Conservation (phyloP, 176 grass and related monocot species). For the Carex scoparia region DNA sequence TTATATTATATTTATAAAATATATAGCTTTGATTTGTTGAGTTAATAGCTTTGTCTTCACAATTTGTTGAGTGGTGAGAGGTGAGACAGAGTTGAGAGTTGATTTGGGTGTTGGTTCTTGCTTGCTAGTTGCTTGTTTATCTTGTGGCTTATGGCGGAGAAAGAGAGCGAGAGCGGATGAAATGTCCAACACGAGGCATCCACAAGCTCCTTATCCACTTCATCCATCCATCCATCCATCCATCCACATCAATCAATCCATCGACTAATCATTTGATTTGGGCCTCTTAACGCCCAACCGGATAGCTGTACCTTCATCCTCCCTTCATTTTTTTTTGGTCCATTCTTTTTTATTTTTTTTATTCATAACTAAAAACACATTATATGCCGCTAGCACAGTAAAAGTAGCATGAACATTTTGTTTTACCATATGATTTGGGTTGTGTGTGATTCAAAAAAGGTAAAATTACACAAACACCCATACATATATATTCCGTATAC, state of each 20-base stretch:
- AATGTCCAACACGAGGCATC: constrained; percentile 27
- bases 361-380: too few relatives aligned
- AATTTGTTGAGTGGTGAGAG: constrained; percentile 10
- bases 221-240: background rate
- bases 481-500: background rate
- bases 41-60: background rate
- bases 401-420: too few relatives aligned
- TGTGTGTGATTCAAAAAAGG: too few relatives aligned
- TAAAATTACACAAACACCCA: background rate
- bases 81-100: too few relatives aligned
- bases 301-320: background rate
- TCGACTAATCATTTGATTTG: background rate
- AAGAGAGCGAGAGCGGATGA: background rate
- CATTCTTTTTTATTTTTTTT: background rate
- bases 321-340: background rate
- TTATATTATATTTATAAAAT: too few relatives aligned
- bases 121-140: too few relatives aligned
- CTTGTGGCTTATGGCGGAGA: background rate
- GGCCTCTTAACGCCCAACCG: background rate
- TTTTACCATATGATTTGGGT: too few relatives aligned
- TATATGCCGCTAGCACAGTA: too few relatives aligned
- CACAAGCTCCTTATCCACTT: constrained; percentile 54
- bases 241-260: background rate
- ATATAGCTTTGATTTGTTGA: too few relatives aligned
- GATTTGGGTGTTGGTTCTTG: too few relatives aligned